A percentile compares a stretch with the other conserved stretches of the same genome.
Conservation (phyloP, 768 basidiomycete species). For the Mycena crocata region DNA sequence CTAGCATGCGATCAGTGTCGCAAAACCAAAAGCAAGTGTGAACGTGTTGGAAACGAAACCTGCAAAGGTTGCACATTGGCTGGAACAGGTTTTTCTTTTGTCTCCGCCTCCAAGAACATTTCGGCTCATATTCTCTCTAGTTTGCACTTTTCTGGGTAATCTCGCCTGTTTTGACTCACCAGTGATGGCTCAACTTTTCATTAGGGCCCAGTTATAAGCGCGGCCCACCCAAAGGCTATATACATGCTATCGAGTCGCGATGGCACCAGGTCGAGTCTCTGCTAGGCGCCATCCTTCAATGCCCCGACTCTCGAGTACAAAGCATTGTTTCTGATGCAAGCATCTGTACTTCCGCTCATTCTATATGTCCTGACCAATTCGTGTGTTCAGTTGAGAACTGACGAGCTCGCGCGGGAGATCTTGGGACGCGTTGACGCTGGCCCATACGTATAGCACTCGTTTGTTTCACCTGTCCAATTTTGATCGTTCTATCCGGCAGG, state of each 20-base stretch:
- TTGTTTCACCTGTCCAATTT: conserved; percentile 3
- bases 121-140: conserved; percentile 47
- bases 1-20: conserved; percentile 92
- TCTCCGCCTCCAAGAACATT: conserved; percentile 6
- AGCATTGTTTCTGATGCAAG: conserved; percentile 63
- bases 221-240: conserved; percentile 91
- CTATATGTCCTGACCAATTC: conserved; percentile 4
- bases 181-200: conserved; percentile 5
- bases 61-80: conserved; percentile 75
- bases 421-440: conserved; percentile 80
- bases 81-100: conserved; percentile 57
- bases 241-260: conserved; percentile 91
- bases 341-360: neutral
- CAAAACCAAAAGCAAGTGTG: conserved; percentile 91
- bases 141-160: conserved; percentile 74
- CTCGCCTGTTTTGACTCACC: neutral
- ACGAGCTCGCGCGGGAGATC: conserved; percentile 83
- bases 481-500: conserved; percentile 52
- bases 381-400: conserved; percentile 59
- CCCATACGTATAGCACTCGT: conserved; percentile 70
- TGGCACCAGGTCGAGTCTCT: conserved; percentile 94
- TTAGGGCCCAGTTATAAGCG: conserved; percentile 84
- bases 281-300: conserved; percentile 84
- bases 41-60: conserved; percentile 61
- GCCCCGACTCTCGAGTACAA: conserved; percentile 73